Conservation (phyloP, 306 rosid species). For the Arachis hypogaea region DNA sequence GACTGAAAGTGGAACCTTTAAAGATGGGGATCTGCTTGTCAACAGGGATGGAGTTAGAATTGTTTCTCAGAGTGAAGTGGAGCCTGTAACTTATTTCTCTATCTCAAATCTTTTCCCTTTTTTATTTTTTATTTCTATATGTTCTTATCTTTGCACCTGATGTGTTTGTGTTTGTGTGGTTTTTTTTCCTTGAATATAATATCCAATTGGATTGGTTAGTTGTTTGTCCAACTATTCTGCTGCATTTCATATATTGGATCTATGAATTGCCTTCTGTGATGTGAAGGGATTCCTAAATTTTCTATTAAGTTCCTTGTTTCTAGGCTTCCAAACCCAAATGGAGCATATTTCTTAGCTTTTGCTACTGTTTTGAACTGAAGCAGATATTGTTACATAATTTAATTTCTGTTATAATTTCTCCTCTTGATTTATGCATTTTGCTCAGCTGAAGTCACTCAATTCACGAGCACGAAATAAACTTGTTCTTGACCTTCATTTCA, state of each 20-base stretch:
- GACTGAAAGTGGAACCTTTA: slow-evolving; percentile 94
- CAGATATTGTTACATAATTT: slow-evolving; percentile 4
- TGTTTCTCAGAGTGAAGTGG: slow-evolving; percentile 75
- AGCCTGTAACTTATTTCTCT: slow-evolving; percentile 61
- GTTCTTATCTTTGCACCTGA: slow-evolving; percentile 14
- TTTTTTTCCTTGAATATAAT: neutral
- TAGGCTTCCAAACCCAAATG: slow-evolving; percentile 5
- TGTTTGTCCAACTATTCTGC: slow-evolving; percentile 35
- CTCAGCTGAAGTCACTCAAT: slow-evolving; percentile 21
- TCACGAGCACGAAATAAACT: slow-evolving; percentile 10
- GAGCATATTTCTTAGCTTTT: slow-evolving; percentile 16
- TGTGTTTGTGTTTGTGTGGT: neutral
- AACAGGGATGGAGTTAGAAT: slow-evolving; percentile 91
- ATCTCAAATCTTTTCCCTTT: neutral
- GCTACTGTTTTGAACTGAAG: slow-evolving; percentile 2
- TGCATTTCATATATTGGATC: slow-evolving; percentile 45
- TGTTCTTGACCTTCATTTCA: slow-evolving; percentile 17
- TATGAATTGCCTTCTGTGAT: slow-evolving; percentile 20
- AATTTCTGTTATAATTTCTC: neutral
- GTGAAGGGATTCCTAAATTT: neutral
- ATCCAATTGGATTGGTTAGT: slow-evolving; percentile 21
- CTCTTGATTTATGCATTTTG: slow-evolving; percentile 26
- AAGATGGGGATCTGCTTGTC: slow-evolving; percentile 94
- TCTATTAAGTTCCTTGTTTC: slow-evolving; percentile 24
- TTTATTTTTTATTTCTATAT: neutral